A percentile compares a stretch with the other conserved stretches of the same genome.
Conservation (phyloP, 2,329 filamentous ascomycete species). For the Fonsecaea nubica region DNA sequence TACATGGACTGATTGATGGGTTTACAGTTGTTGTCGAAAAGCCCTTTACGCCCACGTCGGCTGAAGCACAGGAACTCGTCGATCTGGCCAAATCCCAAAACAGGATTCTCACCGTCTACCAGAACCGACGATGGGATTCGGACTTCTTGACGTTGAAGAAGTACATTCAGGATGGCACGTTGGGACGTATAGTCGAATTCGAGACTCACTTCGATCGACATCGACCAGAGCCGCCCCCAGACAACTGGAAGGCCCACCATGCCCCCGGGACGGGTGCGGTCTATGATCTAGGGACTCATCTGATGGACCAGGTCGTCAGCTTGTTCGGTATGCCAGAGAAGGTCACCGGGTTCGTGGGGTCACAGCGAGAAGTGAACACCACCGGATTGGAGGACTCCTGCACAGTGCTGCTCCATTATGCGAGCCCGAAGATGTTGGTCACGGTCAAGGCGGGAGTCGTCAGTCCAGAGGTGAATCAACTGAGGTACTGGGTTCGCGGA, state of each 20-base stretch:
- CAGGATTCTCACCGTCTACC: constrained; percentile 70
- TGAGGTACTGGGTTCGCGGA: constrained; percentile 78
- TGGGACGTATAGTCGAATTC: constrained; percentile 78
- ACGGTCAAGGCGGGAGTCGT: constrained; percentile 73
- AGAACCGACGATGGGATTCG: constrained; percentile 78
- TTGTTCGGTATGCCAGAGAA: constrained; percentile 72
- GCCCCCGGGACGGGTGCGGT: constrained; percentile 71
- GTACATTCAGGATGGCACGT: constrained; percentile 63
- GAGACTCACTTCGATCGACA: constrained; percentile 82
- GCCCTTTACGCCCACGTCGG: constrained; percentile 75
- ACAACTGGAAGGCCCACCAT: constrained; percentile 71
- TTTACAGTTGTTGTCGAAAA: constrained; percentile 74
- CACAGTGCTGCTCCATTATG: constrained; percentile 72
- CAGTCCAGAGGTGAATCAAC: constrained; percentile 71
- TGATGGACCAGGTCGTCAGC: constrained; percentile 75
- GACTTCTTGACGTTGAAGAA: constrained; percentile 75
- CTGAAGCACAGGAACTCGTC: constrained; percentile 70
- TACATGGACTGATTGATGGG: not conserved
- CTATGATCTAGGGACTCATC: constrained; percentile 77
- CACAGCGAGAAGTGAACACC: constrained; percentile 66
- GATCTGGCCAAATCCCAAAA: constrained; percentile 59
- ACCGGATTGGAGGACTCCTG: constrained; percentile 57
- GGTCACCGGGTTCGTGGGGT: constrained; percentile 72
- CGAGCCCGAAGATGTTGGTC: constrained; percentile 58
- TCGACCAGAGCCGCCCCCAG: constrained; percentile 61